A percentile compares a stretch with the other conserved stretches of the same genome.
phyloP scores from a whole-genome alignment of 768 basidiomycete species.

The Auriscalpium orientale region DNA sequence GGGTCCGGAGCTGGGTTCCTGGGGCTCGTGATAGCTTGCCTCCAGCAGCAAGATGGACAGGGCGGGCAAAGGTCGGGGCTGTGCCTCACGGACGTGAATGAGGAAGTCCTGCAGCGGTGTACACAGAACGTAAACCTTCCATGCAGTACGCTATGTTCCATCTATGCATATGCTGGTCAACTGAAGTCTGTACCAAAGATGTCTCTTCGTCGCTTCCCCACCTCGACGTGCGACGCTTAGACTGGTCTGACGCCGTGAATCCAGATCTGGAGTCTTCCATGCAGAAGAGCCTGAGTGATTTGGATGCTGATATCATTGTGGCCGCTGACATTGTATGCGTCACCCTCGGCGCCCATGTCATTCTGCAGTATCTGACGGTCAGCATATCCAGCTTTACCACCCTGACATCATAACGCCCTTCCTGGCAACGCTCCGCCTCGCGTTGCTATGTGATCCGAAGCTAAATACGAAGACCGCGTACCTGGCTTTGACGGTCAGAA shows the following conservation, averaged over 20 bases:
- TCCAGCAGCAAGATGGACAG: slow-evolving; percentile 35
- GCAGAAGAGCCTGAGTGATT: slow-evolving; percentile 30
- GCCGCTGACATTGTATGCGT: slow-evolving; percentile 60
- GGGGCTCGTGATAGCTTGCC: slow-evolving; percentile 49
- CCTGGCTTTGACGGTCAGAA: slow-evolving; percentile 13
- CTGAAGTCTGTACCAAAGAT: slow-evolving; percentile 34
- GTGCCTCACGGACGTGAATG: slow-evolving; percentile 55
- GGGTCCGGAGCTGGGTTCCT: slow-evolving; percentile 75
- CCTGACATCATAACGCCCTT: slow-evolving; percentile 11
- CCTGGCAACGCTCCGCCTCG: slow-evolving; percentile 10
- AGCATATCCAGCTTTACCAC: slow-evolving; percentile 1
- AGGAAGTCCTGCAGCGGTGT: slow-evolving; percentile 56
- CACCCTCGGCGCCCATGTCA: neutral
- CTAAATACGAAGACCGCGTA: slow-evolving; percentile 4
- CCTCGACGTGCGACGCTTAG: slow-evolving; percentile 40
- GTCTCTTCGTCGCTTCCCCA: slow-evolving; percentile 41
- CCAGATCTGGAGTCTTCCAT: slow-evolving; percentile 9
- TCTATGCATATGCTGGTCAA: neutral
- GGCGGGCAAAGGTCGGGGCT: slow-evolving; percentile 1
- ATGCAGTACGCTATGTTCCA: slow-evolving; percentile 47
- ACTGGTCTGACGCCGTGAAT: slow-evolving; percentile 61
- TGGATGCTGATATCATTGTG: slow-evolving; percentile 50
- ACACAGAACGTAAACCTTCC: slow-evolving; percentile 48
- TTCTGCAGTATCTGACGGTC: too few relatives aligned
- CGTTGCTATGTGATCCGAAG: neutral